Evolutionary conservation across 2,329 filamentous ascomycete genomes (phyloP).

Genomic region (Exophiala calicioides): DNA sequence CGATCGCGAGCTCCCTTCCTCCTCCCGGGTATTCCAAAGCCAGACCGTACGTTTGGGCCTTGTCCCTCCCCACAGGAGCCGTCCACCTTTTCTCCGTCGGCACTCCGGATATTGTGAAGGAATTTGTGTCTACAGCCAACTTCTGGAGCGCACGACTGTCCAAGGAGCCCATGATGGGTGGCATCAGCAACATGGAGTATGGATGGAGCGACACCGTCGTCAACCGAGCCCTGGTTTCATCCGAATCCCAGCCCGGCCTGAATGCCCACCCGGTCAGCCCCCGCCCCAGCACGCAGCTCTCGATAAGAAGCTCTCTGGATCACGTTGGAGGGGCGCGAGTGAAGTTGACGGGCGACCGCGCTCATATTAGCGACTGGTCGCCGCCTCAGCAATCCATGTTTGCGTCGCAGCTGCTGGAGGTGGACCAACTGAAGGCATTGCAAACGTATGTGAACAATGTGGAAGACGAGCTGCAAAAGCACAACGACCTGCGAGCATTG

Average conservation of each 20-base stretch:
- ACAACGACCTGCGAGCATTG: slow-evolving; percentile 83
- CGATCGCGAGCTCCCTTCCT: slow-evolving; percentile 85
- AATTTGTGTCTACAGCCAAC: slow-evolving; percentile 92
- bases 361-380: slow-evolving; percentile 82
- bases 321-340: slow-evolving; percentile 60
- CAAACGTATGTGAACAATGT: slow-evolving; percentile 79
- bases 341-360: slow-evolving; percentile 79
- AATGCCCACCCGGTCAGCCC: slow-evolving; percentile 45
- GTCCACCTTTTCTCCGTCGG: slow-evolving; percentile 98
- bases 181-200: slow-evolving; percentile 95
- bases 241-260: slow-evolving; percentile 39
- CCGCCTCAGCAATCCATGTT: slow-evolving; percentile 90
- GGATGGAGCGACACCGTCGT: slow-evolving; percentile 90
- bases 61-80: slow-evolving; percentile 87
- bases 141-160: slow-evolving; percentile 96
- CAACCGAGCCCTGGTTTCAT: slow-evolving; percentile 69
- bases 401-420: slow-evolving; percentile 73
- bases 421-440: slow-evolving; percentile 76
- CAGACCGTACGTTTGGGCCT: slow-evolving; percentile 88
- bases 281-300: slow-evolving; percentile 61
- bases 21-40: slow-evolving; percentile 89
- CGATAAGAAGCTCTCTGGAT: slow-evolving; percentile 66
- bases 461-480: slow-evolving; percentile 78
- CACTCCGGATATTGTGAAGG: slow-evolving; percentile 88
- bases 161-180: slow-evolving; percentile 88